Evolutionary conservation across 163 green algal genomes (phyloP), one percentile per base, ranked within the genome.

Genomic region (Scenedesmus sp.): DNA sequence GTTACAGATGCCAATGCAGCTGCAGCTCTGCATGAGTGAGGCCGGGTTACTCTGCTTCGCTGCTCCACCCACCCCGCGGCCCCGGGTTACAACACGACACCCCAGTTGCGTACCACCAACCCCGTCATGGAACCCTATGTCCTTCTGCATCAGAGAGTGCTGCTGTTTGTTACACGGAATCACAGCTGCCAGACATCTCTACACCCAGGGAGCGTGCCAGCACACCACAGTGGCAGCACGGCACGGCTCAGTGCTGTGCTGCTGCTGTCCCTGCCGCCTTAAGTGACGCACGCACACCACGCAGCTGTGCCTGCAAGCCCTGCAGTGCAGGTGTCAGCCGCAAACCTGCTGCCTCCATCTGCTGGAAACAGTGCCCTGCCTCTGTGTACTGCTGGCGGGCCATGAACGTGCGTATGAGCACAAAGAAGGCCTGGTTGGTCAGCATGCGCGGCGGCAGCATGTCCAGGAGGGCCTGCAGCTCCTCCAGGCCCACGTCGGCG

Each of bases 391-490:
- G 87, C 53, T 81, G 59, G 26, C 80, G 56, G 33, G 40, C 59
- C 79, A 87, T 40, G 61, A 91, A 91, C 24, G 53, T 37, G 37
- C 70, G 49, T 22, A 91, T 88, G 40, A 91, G 80, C 43, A 79
- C 43, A 43, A 91, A 91, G 56, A 83, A 91, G 30, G 78, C 70
- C 18, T 68, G 53, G 59, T 82, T 88, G 61, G 30, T 83, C 26
- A 91, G 59, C 43, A 24, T 12, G 6, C 18, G 24, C 24, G 37
- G 3, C 5, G 87, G 87, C 59, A 83, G 37, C 30, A 83, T 15
- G n/a, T 61, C n/a, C 79, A 91, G n/a, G 40, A 91, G 40, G 3
- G 56, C 79, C 61, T 91, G 87, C 78, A 91, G 79, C 79, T 91
- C 87, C 59, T 86, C 56, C 40, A 86, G 46, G 12, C 70, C 81